phyloP scores from a whole-genome alignment of 164 flowering plant species.

The Magnolia officinalis region DNA sequence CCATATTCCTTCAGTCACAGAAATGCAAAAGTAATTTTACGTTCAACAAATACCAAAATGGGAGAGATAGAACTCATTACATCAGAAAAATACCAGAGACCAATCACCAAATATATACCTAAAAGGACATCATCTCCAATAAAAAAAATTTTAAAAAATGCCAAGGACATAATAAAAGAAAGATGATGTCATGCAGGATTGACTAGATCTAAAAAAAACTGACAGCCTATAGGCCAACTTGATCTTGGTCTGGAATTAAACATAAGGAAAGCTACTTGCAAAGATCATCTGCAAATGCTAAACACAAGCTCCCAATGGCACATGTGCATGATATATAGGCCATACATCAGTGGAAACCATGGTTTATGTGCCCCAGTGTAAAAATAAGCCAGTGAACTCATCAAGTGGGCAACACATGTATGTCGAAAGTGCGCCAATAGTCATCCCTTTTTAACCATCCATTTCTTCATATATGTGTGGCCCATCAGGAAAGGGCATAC shows the following conservation, averaged over 20 bases:
- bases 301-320: not conserved
- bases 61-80: constrained; percentile 7
- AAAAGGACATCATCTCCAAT: not conserved
- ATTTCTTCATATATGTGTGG: too few relatives aligned
- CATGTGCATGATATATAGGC: not conserved
- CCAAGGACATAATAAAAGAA: not conserved
- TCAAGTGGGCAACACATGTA: not conserved
- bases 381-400: not conserved
- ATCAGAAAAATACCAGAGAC: not conserved
- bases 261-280: not conserved
- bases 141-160: not conserved
- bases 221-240: not conserved
- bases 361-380: not conserved
- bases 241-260: not conserved
- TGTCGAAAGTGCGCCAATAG: too few relatives aligned
- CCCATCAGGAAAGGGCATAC: too few relatives aligned
- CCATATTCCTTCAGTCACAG: constrained; percentile 41
- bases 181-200: not conserved
- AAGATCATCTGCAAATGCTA: not conserved
- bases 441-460: too few relatives aligned
- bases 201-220: not conserved
- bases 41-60: constrained; percentile 13
- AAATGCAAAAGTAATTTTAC: constrained; percentile 14
- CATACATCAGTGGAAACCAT: not conserved
- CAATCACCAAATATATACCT: not conserved